phyloP scores from a whole-genome alignment of 768 basidiomycete species.

The Punctularia strigosozonata region DNA sequence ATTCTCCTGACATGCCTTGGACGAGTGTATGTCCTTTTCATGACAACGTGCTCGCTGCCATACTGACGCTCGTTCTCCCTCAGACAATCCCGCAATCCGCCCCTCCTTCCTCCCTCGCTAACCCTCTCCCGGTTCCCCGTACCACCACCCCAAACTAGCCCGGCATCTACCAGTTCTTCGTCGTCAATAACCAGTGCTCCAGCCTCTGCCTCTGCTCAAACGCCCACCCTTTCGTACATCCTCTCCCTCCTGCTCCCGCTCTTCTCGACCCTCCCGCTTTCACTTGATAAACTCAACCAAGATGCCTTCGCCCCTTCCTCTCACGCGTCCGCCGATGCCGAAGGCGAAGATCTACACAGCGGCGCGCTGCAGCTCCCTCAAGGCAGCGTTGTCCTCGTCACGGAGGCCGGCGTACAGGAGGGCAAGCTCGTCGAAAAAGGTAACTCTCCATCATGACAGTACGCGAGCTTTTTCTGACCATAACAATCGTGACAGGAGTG shows the following conservation, averaged over 20 bases:
- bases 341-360: constrained; percentile 61
- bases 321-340: too few species aligned
- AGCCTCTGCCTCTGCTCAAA: too few species aligned
- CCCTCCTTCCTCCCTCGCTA: constrained; percentile 56
- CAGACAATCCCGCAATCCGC: constrained; percentile 57
- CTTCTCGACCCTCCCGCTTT: constrained; percentile 42
- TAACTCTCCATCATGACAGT: constrained; percentile 8
- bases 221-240: constrained; percentile 40
- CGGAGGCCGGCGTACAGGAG: constrained; percentile 57
- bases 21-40: constrained; percentile 40
- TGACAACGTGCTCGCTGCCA: constrained; percentile 2
- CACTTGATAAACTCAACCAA: constrained; percentile 50
- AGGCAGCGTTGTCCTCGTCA: constrained; percentile 47
- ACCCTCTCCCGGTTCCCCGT: constrained; percentile 53
- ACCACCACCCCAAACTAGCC: constrained; percentile 13
- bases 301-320: constrained; percentile 45
- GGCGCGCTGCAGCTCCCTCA: constrained; percentile 64
- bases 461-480: not conserved
- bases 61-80: constrained; percentile 2
- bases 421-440: constrained; percentile 48
- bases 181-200: not conserved
- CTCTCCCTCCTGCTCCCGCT: constrained; percentile 51
- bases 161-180: constrained; percentile 6
- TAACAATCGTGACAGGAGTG: constrained; percentile 31
- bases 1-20: constrained; percentile 48